These are phyloP conservation scores for Xylaria venustula DNA, from an alignment of 495 filamentous ascomycete species.

Conservation along the genomic window DNA sequence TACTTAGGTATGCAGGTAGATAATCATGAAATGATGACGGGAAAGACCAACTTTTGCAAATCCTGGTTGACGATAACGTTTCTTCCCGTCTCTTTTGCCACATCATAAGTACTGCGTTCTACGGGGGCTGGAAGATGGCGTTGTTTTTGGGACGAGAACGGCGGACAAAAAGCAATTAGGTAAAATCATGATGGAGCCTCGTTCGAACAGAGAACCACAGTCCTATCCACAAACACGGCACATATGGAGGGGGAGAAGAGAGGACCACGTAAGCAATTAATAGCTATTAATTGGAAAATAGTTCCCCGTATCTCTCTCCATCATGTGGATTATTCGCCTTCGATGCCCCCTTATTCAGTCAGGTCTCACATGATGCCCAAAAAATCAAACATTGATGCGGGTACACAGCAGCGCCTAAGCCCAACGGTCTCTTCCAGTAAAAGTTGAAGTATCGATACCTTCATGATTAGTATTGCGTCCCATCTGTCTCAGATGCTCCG, in stretches of 20 bases:
- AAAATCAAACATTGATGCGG: background rate
- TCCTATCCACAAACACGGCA: no score
- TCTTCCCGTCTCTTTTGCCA: background rate
- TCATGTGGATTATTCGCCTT: background rate
- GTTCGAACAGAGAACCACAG: no score
- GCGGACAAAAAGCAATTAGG: no score
- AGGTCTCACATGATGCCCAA: background rate
- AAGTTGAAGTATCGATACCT: constrained; percentile 7
- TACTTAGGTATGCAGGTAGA: background rate
- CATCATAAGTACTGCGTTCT: background rate
- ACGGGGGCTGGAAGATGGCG: no score
- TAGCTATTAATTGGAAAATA: background rate
- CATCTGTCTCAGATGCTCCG: background rate
- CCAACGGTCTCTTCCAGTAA: background rate
- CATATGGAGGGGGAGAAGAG: no score
- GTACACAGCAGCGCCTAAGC: constrained; percentile 2
- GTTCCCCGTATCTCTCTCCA: no score
- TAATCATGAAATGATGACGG: background rate
- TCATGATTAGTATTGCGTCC: background rate
- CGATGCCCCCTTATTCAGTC: background rate
- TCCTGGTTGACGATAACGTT: background rate
- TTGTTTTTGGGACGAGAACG: no score
- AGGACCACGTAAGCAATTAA: no score
- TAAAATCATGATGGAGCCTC: no score
- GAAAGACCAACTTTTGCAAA: background rate